Conservation (phyloP, 1,284 basidiomycete genomes). For the Rhodofomes roseus region DNA sequence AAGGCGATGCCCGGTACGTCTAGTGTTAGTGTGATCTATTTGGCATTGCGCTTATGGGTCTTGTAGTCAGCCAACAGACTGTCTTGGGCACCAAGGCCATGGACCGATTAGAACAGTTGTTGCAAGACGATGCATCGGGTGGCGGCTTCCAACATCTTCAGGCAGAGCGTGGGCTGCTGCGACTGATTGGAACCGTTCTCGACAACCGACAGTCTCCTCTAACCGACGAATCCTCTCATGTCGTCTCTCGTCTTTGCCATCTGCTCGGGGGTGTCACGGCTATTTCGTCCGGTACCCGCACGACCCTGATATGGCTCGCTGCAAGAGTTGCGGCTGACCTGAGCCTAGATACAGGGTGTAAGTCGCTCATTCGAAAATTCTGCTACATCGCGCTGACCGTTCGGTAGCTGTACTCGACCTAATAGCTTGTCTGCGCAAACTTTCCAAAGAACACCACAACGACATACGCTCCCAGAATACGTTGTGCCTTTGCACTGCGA, state of each 20-base stretch:
- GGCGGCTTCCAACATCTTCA: background rate
- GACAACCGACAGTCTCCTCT: background rate
- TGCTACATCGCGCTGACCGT: background rate
- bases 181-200: background rate
- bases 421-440: background rate
- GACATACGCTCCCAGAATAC: background rate
- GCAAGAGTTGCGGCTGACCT: background rate
- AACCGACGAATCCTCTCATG: background rate
- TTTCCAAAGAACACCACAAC: background rate
- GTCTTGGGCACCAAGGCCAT: background rate
- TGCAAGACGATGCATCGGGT: background rate
- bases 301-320: background rate
- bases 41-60: background rate
- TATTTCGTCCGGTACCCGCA: background rate
- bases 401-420: background rate
- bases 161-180: background rate
- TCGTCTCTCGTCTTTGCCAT: background rate
- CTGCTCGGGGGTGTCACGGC: background rate
- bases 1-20: background rate
- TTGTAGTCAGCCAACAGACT: background rate
- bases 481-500: background rate
- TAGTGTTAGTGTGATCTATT: background rate
- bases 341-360: background rate
- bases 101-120: background rate
- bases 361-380: no score